Evolutionary conservation across 345 rosid species (phyloP).

Genomic region (Salix dunnii): DNA sequence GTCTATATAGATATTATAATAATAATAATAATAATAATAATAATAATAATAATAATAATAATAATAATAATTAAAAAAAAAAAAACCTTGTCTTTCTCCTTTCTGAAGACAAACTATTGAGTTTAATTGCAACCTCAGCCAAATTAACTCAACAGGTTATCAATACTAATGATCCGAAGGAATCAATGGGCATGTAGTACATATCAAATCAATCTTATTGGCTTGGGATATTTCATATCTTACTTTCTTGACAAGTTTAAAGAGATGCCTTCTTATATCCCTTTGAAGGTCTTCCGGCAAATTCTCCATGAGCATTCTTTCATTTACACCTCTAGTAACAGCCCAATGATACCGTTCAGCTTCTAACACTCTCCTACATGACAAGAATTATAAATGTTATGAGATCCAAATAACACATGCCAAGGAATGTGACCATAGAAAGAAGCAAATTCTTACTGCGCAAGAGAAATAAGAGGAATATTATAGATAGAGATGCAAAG

Average conservation of each 20-base stretch:
- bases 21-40: too few species aligned
- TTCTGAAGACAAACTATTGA: not conserved
- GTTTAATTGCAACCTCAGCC: not conserved
- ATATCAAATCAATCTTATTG: not conserved
- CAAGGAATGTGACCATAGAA: not conserved
- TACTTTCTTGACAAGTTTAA: slow-evolving; percentile 72
- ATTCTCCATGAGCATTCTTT: slow-evolving; percentile 59
- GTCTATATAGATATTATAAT: too few species aligned
- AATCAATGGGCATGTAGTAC: not conserved
- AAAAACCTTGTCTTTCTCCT: not conserved
- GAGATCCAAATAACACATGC: not conserved
- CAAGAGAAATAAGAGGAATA: not conserved
- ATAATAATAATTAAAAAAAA: too few species aligned
- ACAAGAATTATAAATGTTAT: slow-evolving; percentile 1
- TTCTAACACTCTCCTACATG: slow-evolving; percentile 60
- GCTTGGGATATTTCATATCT: slow-evolving; percentile 11
- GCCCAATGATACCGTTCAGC: slow-evolving; percentile 90
- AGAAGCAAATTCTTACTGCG: not conserved
- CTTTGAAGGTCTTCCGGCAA: slow-evolving; percentile 88
- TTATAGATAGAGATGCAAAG: not conserved
- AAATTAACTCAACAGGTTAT: not conserved
- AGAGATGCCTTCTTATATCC: slow-evolving; percentile 86
- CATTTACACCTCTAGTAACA: slow-evolving; percentile 87
- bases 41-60: too few species aligned
- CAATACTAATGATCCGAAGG: not conserved